Percentiles rank a stretch among this genome's conserved stretches.
Conservation (phyloP, 129 eudicot species). For the Centaurea solstitialis region DNA sequence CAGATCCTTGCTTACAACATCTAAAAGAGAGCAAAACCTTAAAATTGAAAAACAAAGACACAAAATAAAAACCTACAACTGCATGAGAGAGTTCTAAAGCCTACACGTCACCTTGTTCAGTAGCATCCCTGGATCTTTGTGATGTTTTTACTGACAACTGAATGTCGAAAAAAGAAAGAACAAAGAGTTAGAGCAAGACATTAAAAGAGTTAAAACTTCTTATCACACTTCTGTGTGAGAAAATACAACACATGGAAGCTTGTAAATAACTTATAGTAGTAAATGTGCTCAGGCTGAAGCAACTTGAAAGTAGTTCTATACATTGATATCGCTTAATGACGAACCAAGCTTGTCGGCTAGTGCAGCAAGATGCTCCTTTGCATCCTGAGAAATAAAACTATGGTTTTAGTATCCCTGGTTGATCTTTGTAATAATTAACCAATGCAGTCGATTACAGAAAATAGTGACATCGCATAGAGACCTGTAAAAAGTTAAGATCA, state of each 20-base stretch:
- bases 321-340: constrained; percentile 77
- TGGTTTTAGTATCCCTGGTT: constrained; percentile 19
- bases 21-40: not conserved
- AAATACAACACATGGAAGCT: not conserved
- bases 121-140: constrained; percentile 60
- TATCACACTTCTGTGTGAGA: not conserved
- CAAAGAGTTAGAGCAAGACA: constrained; percentile 17
- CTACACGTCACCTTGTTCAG: constrained; percentile 74
- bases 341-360: constrained; percentile 90
- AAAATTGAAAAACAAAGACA: constrained; percentile 15
- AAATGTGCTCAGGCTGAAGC: constrained; percentile 3
- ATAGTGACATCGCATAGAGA: not conserved
- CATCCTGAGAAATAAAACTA: constrained; percentile 65
- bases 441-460: not conserved
- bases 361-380: constrained; percentile 97
- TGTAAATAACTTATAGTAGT: not conserved
- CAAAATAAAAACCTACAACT: constrained; percentile 22
- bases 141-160: constrained; percentile 75
- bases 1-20: not conserved
- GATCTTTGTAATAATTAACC: not conserved
- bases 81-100: constrained; percentile 23
- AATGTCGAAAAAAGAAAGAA: constrained; percentile 16
- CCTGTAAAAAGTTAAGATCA: not conserved
- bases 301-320: constrained; percentile 38
- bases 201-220: constrained; percentile 9